A percentile compares a stretch with the other conserved stretches of the same genome.
Evolutionary conservation across 2,329 filamentous ascomycete genomes (phyloP).

Genomic region (Penicillium occitanis): DNA sequence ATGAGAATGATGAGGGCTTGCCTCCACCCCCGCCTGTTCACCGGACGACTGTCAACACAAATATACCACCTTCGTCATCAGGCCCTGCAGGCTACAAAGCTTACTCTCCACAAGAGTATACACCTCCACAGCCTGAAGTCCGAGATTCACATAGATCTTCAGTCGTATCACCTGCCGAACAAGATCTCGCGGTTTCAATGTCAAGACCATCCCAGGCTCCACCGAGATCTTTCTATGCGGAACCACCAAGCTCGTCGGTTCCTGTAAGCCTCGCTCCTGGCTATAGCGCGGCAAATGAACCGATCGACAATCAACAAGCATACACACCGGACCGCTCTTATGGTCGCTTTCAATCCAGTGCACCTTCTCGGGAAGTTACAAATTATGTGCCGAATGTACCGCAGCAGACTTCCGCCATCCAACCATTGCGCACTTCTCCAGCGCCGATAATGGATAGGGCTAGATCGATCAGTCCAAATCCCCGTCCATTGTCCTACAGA

Average conservation of each 20-base stretch:
- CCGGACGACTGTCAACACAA: constrained; percentile 33
- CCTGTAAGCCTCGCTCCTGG: constrained; percentile 46
- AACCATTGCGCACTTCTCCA: constrained; percentile 33
- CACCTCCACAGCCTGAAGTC: constrained; percentile 19
- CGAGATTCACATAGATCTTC: constrained; percentile 2
- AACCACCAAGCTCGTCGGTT: constrained; percentile 30
- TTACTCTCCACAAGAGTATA: constrained; percentile 31
- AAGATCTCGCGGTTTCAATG: constrained; percentile 24
- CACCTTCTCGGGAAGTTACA: constrained; percentile 30
- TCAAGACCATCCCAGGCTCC: constrained; percentile 28
- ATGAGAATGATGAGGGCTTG: constrained; percentile 42
- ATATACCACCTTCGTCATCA: constrained; percentile 29
- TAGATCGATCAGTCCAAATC: constrained; percentile 35
- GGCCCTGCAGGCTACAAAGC: constrained; percentile 30
- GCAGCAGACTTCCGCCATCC: constrained; percentile 24
- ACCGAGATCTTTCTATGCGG: constrained; percentile 20
- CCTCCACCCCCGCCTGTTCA: constrained; percentile 40
- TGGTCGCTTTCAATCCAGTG: constrained; percentile 29
- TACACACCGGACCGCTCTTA: constrained; percentile 30
- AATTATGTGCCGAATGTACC: constrained; percentile 26
- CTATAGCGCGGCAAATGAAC: constrained; percentile 36
- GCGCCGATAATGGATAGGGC: constrained; percentile 28
- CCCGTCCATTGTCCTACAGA: constrained; percentile 48
- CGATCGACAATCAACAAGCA: constrained; percentile 32
- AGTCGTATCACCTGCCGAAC: constrained; percentile 25